These are phyloP conservation scores for Lichtheimia corymbifera DNA, from an alignment of 371 early-diverging fungal species.

Conservation along the genomic window DNA sequence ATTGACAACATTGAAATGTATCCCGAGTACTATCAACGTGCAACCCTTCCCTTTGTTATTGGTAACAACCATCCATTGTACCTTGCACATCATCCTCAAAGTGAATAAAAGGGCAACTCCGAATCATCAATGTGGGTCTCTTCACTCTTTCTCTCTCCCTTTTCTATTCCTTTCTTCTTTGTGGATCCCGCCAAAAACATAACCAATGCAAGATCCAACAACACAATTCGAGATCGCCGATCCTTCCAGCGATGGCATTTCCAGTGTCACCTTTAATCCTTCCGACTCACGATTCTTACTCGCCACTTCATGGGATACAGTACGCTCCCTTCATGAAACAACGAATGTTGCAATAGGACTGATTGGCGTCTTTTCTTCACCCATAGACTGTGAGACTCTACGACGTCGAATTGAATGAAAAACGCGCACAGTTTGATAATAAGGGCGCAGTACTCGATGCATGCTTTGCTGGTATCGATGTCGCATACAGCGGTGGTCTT, in stretches of 20 bases:
- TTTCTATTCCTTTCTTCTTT: slow-evolving; percentile 4
- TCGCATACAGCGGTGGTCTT: slow-evolving; percentile 70
- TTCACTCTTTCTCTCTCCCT: not conserved
- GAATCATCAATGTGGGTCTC: too few relatives aligned
- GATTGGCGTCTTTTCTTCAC: not conserved
- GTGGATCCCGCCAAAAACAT: not conserved
- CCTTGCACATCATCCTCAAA: slow-evolving; percentile 4
- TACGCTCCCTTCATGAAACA: slow-evolving; percentile 20
- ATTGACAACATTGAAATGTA: slow-evolving; percentile 57
- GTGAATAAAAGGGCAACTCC: too few relatives aligned
- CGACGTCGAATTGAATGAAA: slow-evolving; percentile 65
- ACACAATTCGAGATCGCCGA: slow-evolving; percentile 71
- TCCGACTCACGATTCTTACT: slow-evolving; percentile 64
- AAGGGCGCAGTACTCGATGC: slow-evolving; percentile 75
- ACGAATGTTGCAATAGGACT: not conserved
- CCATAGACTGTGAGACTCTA: slow-evolving; percentile 77
- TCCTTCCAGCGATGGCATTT: slow-evolving; percentile 89
- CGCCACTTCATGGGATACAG: slow-evolving; percentile 91
- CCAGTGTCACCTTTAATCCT: slow-evolving; percentile 71
- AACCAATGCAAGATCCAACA: slow-evolving; percentile 22
- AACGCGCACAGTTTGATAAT: slow-evolving; percentile 57
- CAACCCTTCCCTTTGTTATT: slow-evolving; percentile 36
- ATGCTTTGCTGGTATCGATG: slow-evolving; percentile 60
- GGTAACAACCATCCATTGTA: slow-evolving; percentile 30
- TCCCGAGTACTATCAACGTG: slow-evolving; percentile 38